Evolutionary conservation across 441 rosid genomes (phyloP).

Genomic region (Arabidopsis lyrata): DNA sequence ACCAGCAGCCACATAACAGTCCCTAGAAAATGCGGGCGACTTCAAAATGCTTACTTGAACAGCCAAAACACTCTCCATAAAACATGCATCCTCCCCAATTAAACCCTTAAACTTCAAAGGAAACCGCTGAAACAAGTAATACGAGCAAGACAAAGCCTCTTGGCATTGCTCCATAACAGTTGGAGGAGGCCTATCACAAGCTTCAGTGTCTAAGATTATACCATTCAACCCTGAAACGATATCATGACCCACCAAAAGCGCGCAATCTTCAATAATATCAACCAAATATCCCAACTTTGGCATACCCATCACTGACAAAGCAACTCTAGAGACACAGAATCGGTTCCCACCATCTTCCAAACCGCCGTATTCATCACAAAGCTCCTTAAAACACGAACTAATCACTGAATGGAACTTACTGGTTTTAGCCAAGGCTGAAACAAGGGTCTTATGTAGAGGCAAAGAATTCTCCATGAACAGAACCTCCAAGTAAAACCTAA

Average conservation of each 20-base stretch:
- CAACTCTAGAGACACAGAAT: slow-evolving; percentile 87
- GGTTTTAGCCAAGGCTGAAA: slow-evolving; percentile 72
- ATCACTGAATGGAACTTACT: slow-evolving; percentile 58
- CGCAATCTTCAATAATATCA: slow-evolving; percentile 75
- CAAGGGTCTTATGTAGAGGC: slow-evolving; percentile 82
- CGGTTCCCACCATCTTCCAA: slow-evolving; percentile 51
- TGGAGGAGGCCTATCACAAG: slow-evolving; percentile 86
- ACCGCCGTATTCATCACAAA: slow-evolving; percentile 69
- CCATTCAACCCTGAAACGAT: slow-evolving; percentile 71
- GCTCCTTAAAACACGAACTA: slow-evolving; percentile 60
- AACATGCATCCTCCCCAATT: slow-evolving; percentile 49
- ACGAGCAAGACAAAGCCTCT: slow-evolving; percentile 90
- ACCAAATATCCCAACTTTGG: slow-evolving; percentile 84
- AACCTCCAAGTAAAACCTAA: slow-evolving; percentile 67
- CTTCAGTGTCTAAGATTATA: slow-evolving; percentile 65
- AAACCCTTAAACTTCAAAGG: slow-evolving; percentile 59
- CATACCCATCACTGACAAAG: slow-evolving; percentile 88
- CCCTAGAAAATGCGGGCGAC: slow-evolving; percentile 76
- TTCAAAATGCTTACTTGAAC: slow-evolving; percentile 72
- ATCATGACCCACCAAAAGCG: slow-evolving; percentile 78
- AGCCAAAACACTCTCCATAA: slow-evolving; percentile 64
- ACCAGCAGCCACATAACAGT: slow-evolving; percentile 96
- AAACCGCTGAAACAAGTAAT: slow-evolving; percentile 92
- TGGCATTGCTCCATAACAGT: slow-evolving; percentile 95
- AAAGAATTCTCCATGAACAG: slow-evolving; percentile 83